A percentile compares a stretch with the other conserved stretches of the same genome.
phyloP scores from a whole-genome alignment of 148 eudicot species.

The Rhododendron simsii region DNA sequence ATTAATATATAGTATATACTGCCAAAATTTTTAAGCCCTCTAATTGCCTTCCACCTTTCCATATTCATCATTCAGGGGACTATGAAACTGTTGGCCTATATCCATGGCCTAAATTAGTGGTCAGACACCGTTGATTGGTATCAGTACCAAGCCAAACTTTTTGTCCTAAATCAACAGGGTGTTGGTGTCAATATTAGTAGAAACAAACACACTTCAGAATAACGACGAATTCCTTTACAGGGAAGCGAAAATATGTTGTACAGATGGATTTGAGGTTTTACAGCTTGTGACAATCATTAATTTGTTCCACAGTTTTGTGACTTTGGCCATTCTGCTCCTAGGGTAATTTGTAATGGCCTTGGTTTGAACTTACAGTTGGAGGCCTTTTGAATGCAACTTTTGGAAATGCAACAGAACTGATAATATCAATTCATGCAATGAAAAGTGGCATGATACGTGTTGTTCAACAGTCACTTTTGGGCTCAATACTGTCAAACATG shows the following conservation, averaged over 20 bases:
- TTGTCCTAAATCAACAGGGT: not conserved
- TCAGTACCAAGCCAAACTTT: not conserved
- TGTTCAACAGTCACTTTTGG: constrained; percentile 38
- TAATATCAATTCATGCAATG: constrained; percentile 39
- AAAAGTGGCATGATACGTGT: constrained; percentile 31
- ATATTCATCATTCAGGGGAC: not conserved
- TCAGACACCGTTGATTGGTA: not conserved
- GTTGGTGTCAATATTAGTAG: not conserved
- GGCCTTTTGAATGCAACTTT: constrained; percentile 44
- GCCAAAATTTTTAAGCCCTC: not conserved
- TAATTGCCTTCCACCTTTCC: not conserved
- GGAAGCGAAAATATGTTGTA: not conserved
- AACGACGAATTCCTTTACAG: not conserved
- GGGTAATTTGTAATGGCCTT: not conserved
- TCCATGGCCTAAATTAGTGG: not conserved
- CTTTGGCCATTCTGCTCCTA: not conserved
- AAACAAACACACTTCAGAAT: not conserved
- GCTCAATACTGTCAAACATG: constrained; percentile 43
- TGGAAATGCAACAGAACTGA: constrained; percentile 46
- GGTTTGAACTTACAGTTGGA: constrained; percentile 31
- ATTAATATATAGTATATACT: too few species aligned
- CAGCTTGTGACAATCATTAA: not conserved
- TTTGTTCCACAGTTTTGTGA: not conserved
- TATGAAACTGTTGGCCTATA: not conserved
- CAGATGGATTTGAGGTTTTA: not conserved